Evolutionary conservation across 495 filamentous ascomycete genomes (phyloP).

Genomic region (Xylaria flabelliformis): DNA sequence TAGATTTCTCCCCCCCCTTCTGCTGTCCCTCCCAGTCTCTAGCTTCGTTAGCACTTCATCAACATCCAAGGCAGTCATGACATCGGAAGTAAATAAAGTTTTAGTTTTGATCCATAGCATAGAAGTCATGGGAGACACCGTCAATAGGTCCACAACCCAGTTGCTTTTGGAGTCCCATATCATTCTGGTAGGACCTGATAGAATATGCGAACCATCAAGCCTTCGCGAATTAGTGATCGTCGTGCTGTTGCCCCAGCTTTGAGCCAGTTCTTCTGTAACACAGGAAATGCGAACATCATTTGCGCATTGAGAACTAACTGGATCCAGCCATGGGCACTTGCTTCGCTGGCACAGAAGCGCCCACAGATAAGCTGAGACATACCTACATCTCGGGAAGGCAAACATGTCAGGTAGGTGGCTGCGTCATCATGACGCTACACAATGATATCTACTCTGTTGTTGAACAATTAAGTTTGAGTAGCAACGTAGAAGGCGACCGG

Average conservation of each 20-base stretch:
- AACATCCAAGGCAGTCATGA: not conserved
- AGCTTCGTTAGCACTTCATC: not conserved
- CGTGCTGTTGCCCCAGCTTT: not conserved
- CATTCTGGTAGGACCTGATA: too few species aligned
- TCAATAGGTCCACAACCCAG: too few species aligned
- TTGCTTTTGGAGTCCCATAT: too few species aligned
- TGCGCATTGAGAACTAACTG: too few species aligned
- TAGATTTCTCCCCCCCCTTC: too few species aligned
- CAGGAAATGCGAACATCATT: not conserved
- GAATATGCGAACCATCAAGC: too few species aligned
- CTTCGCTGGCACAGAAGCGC: not conserved
- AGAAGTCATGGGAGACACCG: not conserved
- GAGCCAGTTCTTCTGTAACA: not conserved
- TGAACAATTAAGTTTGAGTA: not conserved
- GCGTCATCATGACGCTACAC: not conserved
- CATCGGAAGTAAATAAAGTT: not conserved
- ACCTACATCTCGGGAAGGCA: not conserved
- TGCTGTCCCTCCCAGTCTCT: too few species aligned
- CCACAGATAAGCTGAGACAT: not conserved
- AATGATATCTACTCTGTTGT: not conserved
- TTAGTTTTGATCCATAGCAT: not conserved
- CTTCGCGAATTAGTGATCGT: too few species aligned
- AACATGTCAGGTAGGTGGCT: not conserved
- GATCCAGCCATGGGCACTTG: too few species aligned
- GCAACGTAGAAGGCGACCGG: not conserved